These are phyloP conservation scores for Lactarius sp. DNA, from an alignment of 768 basidiomycete species.

Conservation along the genomic window DNA sequence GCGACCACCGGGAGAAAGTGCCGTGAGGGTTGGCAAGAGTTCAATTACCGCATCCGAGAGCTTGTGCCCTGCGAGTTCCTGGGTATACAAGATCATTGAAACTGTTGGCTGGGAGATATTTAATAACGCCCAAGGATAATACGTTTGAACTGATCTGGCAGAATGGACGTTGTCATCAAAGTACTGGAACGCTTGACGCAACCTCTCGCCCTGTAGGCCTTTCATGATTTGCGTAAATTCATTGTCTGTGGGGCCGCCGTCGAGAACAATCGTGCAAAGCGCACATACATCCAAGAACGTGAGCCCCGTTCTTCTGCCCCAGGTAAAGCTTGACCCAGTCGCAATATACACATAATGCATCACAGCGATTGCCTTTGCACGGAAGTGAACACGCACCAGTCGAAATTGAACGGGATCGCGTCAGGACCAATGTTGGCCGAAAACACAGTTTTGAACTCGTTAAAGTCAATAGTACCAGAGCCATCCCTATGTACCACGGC, in stretches of 20 bases:
- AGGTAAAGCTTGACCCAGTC: constrained; percentile 97
- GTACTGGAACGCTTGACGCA: constrained; percentile 93
- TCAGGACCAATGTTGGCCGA: constrained; percentile 71
- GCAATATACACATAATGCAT: constrained; percentile 35
- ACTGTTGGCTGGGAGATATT: neutral
- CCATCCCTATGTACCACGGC: constrained; percentile 46
- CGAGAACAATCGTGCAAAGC: neutral
- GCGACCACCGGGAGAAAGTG: constrained; percentile 81
- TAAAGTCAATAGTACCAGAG: constrained; percentile 88
- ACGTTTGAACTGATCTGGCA: constrained; percentile 87
- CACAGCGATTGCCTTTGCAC: neutral
- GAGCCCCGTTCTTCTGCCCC: constrained; percentile 85
- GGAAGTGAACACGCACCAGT: constrained; percentile 52
- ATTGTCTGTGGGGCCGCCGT: constrained; percentile 52
- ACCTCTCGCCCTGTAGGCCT: constrained; percentile 93
- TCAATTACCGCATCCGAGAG: constrained; percentile 91
- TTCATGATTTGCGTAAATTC: constrained; percentile 99
- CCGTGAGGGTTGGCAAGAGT: constrained; percentile 86
- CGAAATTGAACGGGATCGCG: constrained; percentile 91
- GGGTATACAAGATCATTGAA: constrained; percentile 13
- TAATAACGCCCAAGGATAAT: constrained; percentile 75
- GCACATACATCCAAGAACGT: constrained; percentile 82
- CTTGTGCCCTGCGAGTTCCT: constrained; percentile 98
- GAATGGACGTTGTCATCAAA: constrained; percentile 87
- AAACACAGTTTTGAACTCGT: constrained; percentile 93